Conservation (phyloP, 768 basidiomycete genomes). For the Tricholoma sp. region DNA sequence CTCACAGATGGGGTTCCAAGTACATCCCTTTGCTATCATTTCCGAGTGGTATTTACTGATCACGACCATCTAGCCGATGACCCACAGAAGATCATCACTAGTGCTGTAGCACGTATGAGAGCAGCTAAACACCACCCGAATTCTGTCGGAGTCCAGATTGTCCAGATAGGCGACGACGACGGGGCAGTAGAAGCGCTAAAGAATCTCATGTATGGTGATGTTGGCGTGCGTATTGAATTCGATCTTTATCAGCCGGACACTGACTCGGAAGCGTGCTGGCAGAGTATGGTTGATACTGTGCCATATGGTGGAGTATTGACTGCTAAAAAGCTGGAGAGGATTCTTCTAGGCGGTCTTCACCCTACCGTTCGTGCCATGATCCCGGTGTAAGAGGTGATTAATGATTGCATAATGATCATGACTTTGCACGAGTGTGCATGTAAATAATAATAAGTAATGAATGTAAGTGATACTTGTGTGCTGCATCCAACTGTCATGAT, state of each 20-base stretch:
- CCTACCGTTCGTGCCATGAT: background rate
- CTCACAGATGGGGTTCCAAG: slow-evolving; percentile 28
- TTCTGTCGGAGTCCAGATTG: slow-evolving; percentile 26
- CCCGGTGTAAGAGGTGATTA: background rate
- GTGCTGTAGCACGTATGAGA: slow-evolving; percentile 18
- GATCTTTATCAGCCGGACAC: background rate
- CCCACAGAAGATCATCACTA: slow-evolving; percentile 16
- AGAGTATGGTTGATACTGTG: slow-evolving; percentile 30
- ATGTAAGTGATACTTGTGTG: no score
- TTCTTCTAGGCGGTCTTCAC: slow-evolving; percentile 21
- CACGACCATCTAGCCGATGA: slow-evolving; percentile 10
- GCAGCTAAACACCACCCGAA: slow-evolving; percentile 26
- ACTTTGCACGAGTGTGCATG: no score
- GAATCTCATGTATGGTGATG: slow-evolving; percentile 20
- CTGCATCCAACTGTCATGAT: no score
- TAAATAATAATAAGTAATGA: no score
- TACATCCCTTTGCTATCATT: slow-evolving; percentile 6
- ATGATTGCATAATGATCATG: no score
- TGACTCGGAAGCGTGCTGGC: background rate
- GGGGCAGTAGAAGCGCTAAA: slow-evolving; percentile 14
- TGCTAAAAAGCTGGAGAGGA: slow-evolving; percentile 22
- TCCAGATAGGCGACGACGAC: slow-evolving; percentile 27
- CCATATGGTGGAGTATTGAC: slow-evolving; percentile 23
- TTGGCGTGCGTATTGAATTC: slow-evolving; percentile 16
- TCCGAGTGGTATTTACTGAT: background rate